These are phyloP conservation scores for Syzygium grande DNA, from an alignment of 345 rosid species.

Conservation along the genomic window DNA sequence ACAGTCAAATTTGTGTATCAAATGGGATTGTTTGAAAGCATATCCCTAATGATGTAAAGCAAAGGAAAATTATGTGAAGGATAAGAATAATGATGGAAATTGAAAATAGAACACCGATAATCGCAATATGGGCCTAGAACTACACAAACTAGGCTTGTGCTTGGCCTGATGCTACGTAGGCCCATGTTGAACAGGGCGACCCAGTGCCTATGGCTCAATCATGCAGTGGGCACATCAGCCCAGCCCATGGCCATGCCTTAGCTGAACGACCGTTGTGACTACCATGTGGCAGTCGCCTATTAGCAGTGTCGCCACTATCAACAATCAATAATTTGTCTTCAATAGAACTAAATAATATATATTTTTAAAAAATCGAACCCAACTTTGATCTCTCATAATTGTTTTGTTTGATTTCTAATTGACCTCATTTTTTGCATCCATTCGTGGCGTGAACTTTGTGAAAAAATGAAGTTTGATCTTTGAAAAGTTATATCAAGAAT, in stretches of 20 bases:
- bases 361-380: not conserved
- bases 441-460: not conserved
- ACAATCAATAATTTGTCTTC: not conserved
- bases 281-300: not conserved
- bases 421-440: not conserved
- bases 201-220: not conserved
- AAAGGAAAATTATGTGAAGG: not conserved
- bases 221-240: not conserved
- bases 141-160: not conserved
- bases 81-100: not conserved
- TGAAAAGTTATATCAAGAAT: not conserved
- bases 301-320: accelerated
- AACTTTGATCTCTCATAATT: not conserved
- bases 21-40: not conserved
- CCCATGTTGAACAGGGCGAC: accelerated
- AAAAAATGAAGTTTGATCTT: not conserved
- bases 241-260: not conserved
- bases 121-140: not conserved
- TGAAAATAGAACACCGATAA: not conserved
- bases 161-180: not conserved
- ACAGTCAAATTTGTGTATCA: not conserved
- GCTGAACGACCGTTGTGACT: not conserved
- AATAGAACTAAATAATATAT: no score
- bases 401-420: not conserved
- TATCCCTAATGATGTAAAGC: not conserved